phyloP scores from a whole-genome alignment of 2,329 filamentous ascomycete species.

The Pseudopithomyces chartarum region DNA sequence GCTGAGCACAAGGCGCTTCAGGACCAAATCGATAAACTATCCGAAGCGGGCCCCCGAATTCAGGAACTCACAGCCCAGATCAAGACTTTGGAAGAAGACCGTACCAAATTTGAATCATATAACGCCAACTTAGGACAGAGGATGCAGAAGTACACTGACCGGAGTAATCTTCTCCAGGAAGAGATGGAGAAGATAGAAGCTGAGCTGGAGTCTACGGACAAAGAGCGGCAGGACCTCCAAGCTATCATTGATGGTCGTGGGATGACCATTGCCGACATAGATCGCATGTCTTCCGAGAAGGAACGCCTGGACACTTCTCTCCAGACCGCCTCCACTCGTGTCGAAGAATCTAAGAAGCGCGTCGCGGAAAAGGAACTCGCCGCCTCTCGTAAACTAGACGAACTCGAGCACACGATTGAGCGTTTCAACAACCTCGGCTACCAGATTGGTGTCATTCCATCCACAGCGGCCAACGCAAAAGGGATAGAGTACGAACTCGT shows the following conservation, averaged over 20 bases:
- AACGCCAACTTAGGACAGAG: conserved; percentile 83
- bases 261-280: conserved; percentile 97
- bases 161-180: conserved; percentile 81
- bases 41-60: conserved; percentile 83
- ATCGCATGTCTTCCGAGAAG: conserved; percentile 95
- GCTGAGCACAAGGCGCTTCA: conserved; percentile 80
- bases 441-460: conserved; percentile 87
- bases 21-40: conserved; percentile 86
- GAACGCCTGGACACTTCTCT: conserved; percentile 91
- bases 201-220: conserved; percentile 80
- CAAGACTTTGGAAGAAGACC: conserved; percentile 93
- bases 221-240: conserved; percentile 79
- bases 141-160: conserved; percentile 84
- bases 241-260: conserved; percentile 89
- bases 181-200: conserved; percentile 84
- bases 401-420: conserved; percentile 88
- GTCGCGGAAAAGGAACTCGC: conserved; percentile 88
- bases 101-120: conserved; percentile 93
- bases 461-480: conserved; percentile 82
- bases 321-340: conserved; percentile 72
- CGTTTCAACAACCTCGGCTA: conserved; percentile 94
- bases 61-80: conserved; percentile 86
- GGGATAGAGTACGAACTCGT: conserved; percentile 83
- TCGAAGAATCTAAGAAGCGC: conserved; percentile 84
- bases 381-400: conserved; percentile 82